Conservation (phyloP, 805 yeast species). For the Saccharomycopsis schoenii region DNA sequence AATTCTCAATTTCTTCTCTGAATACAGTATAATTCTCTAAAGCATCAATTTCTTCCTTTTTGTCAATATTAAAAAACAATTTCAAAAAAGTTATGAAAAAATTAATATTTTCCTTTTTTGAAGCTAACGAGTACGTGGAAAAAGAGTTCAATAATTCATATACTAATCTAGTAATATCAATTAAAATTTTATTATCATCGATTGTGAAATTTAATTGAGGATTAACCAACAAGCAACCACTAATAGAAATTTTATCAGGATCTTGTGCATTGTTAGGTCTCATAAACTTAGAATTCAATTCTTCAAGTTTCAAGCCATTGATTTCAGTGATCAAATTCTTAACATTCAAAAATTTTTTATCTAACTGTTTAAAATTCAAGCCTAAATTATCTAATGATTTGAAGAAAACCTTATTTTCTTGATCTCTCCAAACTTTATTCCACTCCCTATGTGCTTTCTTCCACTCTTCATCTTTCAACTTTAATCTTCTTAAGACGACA, state of each 20-base stretch:
- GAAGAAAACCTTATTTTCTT: slow-evolving; percentile 90
- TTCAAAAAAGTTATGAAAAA: slow-evolving; percentile 1
- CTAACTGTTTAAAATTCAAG: slow-evolving; percentile 90
- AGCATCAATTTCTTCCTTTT: slow-evolving; percentile 6
- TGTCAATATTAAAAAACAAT: slow-evolving; percentile 6
- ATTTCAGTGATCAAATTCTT: slow-evolving; percentile 87
- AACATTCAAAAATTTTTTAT: slow-evolving; percentile 80
- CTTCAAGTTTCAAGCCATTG: slow-evolving; percentile 79
- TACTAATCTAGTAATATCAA: slow-evolving; percentile 63
- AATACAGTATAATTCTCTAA: neutral
- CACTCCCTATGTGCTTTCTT: slow-evolving; percentile 96
- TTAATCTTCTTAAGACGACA: slow-evolving; percentile 79
- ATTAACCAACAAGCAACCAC: slow-evolving; percentile 1
- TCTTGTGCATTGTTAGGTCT: neutral
- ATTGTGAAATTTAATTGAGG: slow-evolving; percentile 51
- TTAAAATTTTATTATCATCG: slow-evolving; percentile 55
- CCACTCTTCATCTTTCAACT: slow-evolving; percentile 99
- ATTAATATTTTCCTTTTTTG: slow-evolving; percentile 2
- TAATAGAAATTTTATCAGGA: neutral
- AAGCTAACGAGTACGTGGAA: slow-evolving; percentile 6
- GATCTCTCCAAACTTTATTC: slow-evolving; percentile 99
- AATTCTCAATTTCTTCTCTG: neutral
- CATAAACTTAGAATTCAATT: slow-evolving; percentile 23
- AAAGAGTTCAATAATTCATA: slow-evolving; percentile 42
- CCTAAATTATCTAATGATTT: slow-evolving; percentile 94